Conservation (phyloP, 768 basidiomycete species). For the Sarcomyxa edulis region DNA sequence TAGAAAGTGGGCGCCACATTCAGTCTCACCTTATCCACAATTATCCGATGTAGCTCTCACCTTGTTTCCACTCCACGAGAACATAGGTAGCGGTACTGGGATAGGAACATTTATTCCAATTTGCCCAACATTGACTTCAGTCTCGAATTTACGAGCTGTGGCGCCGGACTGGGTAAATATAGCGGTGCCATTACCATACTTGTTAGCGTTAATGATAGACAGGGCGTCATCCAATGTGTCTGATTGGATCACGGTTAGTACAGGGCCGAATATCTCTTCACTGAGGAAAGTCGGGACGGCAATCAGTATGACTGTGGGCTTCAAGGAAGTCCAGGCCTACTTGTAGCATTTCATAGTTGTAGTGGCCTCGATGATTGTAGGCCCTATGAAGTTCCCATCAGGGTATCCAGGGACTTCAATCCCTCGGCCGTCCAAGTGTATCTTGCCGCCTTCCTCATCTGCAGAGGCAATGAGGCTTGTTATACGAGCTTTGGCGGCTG, state of each 20-base stretch:
- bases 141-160: slow-evolving; percentile 91
- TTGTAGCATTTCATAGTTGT: slow-evolving; percentile 84
- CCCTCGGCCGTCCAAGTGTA: slow-evolving; percentile 82
- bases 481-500: slow-evolving; percentile 75
- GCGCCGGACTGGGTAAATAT: slow-evolving; percentile 97
- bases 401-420: slow-evolving; percentile 67
- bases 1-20: slow-evolving; percentile 13
- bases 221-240: slow-evolving; percentile 89
- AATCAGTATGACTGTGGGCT: slow-evolving; percentile 2
- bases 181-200: slow-evolving; percentile 90
- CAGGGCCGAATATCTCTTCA: slow-evolving; percentile 95
- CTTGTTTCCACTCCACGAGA: slow-evolving; percentile 96
- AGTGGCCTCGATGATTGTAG: slow-evolving; percentile 82
- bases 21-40: neutral
- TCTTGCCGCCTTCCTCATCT: slow-evolving; percentile 75
- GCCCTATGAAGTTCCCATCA: slow-evolving; percentile 91
- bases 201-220: slow-evolving; percentile 83
- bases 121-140: slow-evolving; percentile 82
- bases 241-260: slow-evolving; percentile 68
- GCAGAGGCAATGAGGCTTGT: slow-evolving; percentile 69
- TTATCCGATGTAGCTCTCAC: slow-evolving; percentile 17
- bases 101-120: slow-evolving; percentile 93
- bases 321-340: slow-evolving; percentile 34
- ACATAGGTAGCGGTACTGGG: slow-evolving; percentile 90
- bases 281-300: slow-evolving; percentile 29